Conservation (phyloP, 768 basidiomycete species). For the Suillus cothurnatus region DNA sequence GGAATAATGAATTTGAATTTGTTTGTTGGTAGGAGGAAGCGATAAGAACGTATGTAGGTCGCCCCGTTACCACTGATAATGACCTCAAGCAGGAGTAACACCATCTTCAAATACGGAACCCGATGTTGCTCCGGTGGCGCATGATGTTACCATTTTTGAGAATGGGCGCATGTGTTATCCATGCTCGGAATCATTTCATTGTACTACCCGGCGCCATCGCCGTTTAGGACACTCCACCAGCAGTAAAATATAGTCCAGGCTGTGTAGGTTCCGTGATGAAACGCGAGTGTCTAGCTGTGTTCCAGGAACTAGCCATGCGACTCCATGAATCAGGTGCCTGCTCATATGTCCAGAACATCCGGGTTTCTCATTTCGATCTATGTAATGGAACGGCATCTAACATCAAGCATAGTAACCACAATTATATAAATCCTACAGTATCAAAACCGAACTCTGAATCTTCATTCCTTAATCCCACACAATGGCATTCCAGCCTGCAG, state of each 20-base stretch:
- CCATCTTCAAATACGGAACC: neutral
- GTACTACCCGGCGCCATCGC: neutral
- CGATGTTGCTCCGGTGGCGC: neutral
- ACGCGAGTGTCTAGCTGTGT: neutral
- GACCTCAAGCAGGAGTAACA: neutral
- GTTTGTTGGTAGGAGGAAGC: no score
- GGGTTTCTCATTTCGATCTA: no score
- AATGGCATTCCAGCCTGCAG: constrained; percentile 26
- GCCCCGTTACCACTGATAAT: neutral
- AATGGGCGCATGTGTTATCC: neutral
- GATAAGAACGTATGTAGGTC: neutral
- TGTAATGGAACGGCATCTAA: neutral
- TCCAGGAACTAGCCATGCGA: neutral
- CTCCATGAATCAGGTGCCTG: neutral
- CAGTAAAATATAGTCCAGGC: neutral
- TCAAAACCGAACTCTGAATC: neutral
- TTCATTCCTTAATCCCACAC: constrained; percentile 5
- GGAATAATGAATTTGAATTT: no score
- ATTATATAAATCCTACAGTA: neutral
- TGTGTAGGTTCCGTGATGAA: neutral
- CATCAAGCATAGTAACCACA: neutral
- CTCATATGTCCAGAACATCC: neutral
- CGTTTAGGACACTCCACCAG: neutral
- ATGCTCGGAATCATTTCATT: neutral
- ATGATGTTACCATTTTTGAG: neutral